Conservation (phyloP, 257 asterid genomes). For the Solanum habrochaites region DNA sequence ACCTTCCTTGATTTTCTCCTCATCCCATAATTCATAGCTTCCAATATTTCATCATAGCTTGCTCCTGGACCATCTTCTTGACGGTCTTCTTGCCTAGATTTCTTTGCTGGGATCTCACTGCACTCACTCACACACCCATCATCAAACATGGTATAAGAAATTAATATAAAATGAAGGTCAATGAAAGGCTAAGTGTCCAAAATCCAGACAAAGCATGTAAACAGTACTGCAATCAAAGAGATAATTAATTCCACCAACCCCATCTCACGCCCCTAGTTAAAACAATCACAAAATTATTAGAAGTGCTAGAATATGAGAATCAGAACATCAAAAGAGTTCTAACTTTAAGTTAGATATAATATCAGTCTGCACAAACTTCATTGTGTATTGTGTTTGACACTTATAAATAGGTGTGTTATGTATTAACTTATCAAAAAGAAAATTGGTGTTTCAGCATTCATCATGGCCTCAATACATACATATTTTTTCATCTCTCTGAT, state of each 20-base stretch:
- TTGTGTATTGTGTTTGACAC: not conserved
- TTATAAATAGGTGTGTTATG: not conserved
- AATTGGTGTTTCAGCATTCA: not conserved
- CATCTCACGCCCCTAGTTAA: not conserved
- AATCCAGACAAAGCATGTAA: not conserved
- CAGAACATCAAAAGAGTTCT: not conserved
- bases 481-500: not conserved
- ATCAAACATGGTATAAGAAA: not conserved
- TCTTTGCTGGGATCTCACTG: slow-evolving; percentile 50
- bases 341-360: not conserved
- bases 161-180: not conserved
- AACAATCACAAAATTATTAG: not conserved
- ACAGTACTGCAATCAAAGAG: not conserved
- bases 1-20: slow-evolving; percentile 70
- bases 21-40: slow-evolving; percentile 52
- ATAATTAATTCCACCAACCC: not conserved
- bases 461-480: not conserved
- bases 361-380: not conserved
- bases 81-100: slow-evolving; percentile 24
- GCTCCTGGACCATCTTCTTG: slow-evolving; percentile 49
- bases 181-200: not conserved
- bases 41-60: slow-evolving; percentile 58
- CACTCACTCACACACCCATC: not conserved
- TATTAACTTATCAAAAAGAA: not conserved
- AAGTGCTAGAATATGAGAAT: not conserved